phyloP scores from a whole-genome alignment of 768 basidiomycete genomes.

The Leccinum aurantiacum region DNA sequence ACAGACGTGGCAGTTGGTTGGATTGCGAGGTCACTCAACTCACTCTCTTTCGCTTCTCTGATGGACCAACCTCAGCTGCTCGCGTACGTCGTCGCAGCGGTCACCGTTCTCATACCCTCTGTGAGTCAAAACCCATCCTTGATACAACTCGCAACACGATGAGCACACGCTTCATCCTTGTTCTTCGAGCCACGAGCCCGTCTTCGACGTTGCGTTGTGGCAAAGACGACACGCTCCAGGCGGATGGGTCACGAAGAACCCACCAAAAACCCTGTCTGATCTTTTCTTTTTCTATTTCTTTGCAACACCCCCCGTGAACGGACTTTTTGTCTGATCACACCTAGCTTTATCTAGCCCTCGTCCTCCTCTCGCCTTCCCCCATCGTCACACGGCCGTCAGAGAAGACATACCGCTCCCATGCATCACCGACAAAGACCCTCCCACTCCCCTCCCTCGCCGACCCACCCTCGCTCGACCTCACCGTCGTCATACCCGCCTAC shows the following conservation, averaged over 20 bases:
- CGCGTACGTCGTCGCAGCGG: slow-evolving; percentile 20
- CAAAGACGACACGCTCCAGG: slow-evolving; percentile 59
- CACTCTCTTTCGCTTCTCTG: neutral
- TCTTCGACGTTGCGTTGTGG: slow-evolving; percentile 50
- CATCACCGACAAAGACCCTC: slow-evolving; percentile 51
- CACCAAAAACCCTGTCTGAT: slow-evolving; percentile 39
- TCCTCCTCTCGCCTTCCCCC: slow-evolving; percentile 72
- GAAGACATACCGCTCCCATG: slow-evolving; percentile 60
- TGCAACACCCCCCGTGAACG: no score
- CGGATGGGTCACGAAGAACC: slow-evolving; percentile 43
- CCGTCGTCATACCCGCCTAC: slow-evolving; percentile 87
- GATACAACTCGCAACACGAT: slow-evolving; percentile 39
- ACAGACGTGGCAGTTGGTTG: neutral
- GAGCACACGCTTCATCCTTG: slow-evolving; percentile 82
- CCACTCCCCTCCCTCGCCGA: slow-evolving; percentile 59
- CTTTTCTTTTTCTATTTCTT: neutral
- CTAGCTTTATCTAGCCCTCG: slow-evolving; percentile 68
- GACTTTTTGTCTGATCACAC: slow-evolving; percentile 12
- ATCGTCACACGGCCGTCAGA: slow-evolving; percentile 67
- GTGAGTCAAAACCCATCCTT: slow-evolving; percentile 26
- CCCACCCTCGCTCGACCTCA: slow-evolving; percentile 63
- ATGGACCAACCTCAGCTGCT: slow-evolving; percentile 30
- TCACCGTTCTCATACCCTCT: slow-evolving; percentile 24
- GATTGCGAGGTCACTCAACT: neutral
- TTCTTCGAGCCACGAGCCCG: slow-evolving; percentile 80